These are phyloP conservation scores for Pholiota microspora DNA, from an alignment of 768 basidiomycete genomes.

Conservation along the genomic window DNA sequence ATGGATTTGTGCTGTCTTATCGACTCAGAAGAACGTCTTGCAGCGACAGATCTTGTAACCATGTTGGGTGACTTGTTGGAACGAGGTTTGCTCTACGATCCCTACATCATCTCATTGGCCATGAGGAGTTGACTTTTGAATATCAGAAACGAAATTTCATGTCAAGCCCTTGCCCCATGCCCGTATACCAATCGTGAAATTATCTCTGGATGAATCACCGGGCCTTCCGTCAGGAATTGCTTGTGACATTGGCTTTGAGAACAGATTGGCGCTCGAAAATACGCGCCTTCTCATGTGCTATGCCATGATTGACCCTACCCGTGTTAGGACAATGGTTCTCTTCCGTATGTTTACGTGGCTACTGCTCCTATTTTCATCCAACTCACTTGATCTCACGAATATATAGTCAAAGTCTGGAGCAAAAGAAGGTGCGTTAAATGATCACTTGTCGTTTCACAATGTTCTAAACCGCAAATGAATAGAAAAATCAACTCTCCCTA, in stretches of 20 bases:
- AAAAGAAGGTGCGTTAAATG: conserved; percentile 72
- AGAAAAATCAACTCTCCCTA: conserved; percentile 99
- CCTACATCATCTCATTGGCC: conserved; percentile 2
- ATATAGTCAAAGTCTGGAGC: conserved; percentile 97
- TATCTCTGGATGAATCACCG: conserved; percentile 85
- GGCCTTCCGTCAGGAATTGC: conserved; percentile 85
- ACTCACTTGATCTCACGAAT: conserved; percentile 12
- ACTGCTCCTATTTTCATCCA: conserved; percentile 6
- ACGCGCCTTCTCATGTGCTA: conserved; percentile 95
- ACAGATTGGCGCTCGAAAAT: conserved; percentile 95
- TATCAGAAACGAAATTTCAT: conserved; percentile 87
- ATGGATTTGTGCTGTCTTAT: conserved; percentile 99
- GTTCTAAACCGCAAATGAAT: neutral
- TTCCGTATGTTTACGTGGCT: conserved; percentile 70
- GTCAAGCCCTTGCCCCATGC: conserved; percentile 97
- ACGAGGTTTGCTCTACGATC: conserved; percentile 59
- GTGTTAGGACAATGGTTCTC: conserved; percentile 90
- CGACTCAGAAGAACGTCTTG: conserved; percentile 76
- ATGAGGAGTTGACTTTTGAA: conserved; percentile 11
- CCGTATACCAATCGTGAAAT: conserved; percentile 97
- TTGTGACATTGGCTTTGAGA: conserved; percentile 98
- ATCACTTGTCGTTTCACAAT: neutral
- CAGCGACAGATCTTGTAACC: conserved; percentile 88
- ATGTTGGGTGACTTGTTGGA: conserved; percentile 92
- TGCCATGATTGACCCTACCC: conserved; percentile 92